Evolutionary conservation across 169 alveolate species (phyloP).

Genomic region (Plasmodium inui): DNA sequence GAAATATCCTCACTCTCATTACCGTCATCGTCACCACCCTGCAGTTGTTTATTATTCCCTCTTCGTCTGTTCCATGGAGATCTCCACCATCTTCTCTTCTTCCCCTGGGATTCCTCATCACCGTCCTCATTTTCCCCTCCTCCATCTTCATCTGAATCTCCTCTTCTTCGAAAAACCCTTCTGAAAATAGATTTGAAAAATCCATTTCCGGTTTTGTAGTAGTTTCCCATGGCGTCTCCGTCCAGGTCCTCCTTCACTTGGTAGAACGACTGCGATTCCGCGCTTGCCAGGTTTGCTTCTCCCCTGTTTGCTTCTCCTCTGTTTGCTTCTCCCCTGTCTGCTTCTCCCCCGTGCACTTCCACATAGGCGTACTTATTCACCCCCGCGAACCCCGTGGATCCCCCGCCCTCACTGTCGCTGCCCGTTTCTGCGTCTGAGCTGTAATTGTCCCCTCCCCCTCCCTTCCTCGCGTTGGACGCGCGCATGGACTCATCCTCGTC

Average conservation of each 20-base stretch:
- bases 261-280: not conserved
- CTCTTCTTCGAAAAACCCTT: constrained; percentile 19
- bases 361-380: constrained; percentile 10
- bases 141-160: not conserved
- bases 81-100: not conserved
- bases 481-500: not conserved
- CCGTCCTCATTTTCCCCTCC: not conserved
- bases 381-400: not conserved
- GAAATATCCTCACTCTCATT: not conserved
- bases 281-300: too few species aligned
- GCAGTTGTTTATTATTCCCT: not conserved
- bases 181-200: constrained; percentile 48
- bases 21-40: not conserved
- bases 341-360: not conserved
- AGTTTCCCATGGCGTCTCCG: constrained; percentile 63
- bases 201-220: constrained; percentile 47
- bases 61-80: constrained; percentile 25
- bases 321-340: not conserved
- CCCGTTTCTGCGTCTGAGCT: not conserved
- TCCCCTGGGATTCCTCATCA: not conserved
- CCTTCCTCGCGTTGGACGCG: not conserved
- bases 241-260: constrained; percentile 18
- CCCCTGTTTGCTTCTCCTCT: not conserved
- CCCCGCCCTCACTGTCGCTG: not conserved
- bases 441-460: not conserved